phyloP scores from a whole-genome alignment of 2,329 filamentous ascomycete species.

The Remersonia thermophila region DNA sequence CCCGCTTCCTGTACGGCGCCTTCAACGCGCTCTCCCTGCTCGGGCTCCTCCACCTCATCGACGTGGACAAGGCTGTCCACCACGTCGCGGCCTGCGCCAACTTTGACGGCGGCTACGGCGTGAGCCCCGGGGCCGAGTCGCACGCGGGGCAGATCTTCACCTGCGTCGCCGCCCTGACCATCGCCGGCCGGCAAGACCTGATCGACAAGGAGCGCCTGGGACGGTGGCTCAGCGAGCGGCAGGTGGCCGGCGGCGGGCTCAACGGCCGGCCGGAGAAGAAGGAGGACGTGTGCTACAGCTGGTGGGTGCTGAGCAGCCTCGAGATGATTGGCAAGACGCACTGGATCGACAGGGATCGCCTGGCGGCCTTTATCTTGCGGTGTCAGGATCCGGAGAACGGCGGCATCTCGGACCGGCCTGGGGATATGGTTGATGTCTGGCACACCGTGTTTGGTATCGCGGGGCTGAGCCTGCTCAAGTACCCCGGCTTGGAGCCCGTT shows the following conservation, averaged over 20 bases:
- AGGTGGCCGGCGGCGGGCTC: constrained; percentile 73
- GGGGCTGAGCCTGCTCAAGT: constrained; percentile 72
- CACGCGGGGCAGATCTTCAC: constrained; percentile 95
- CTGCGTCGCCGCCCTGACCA: constrained; percentile 75
- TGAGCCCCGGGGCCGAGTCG: constrained; percentile 80
- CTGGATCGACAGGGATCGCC: constrained; percentile 80
- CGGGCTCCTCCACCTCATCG: constrained; percentile 56
- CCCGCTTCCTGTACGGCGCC: constrained; percentile 82
- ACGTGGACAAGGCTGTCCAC: constrained; percentile 67
- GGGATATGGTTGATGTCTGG: constrained; percentile 94
- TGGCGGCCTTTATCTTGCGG: constrained; percentile 69
- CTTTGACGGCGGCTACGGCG: constrained; percentile 88
- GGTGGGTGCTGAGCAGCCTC: constrained; percentile 93
- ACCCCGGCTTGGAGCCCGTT: constrained; percentile 64
- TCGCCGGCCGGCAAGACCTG: constrained; percentile 69
- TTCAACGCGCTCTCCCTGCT: constrained; percentile 83
- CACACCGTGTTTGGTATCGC: constrained; percentile 85
- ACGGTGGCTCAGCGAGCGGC: constrained; percentile 85
- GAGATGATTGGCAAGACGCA: constrained; percentile 78
- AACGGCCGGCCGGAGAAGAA: constrained; percentile 93
- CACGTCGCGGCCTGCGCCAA: constrained; percentile 78
- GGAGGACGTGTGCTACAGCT: constrained; percentile 96
- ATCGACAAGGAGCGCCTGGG: constrained; percentile 73
- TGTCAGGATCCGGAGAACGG: constrained; percentile 80
- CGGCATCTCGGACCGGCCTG: constrained; percentile 80